Base-by-base conservation (phyloP, 2,329 filamentous ascomycete species). In the Fonsecaea multimorphosa region DNA sequence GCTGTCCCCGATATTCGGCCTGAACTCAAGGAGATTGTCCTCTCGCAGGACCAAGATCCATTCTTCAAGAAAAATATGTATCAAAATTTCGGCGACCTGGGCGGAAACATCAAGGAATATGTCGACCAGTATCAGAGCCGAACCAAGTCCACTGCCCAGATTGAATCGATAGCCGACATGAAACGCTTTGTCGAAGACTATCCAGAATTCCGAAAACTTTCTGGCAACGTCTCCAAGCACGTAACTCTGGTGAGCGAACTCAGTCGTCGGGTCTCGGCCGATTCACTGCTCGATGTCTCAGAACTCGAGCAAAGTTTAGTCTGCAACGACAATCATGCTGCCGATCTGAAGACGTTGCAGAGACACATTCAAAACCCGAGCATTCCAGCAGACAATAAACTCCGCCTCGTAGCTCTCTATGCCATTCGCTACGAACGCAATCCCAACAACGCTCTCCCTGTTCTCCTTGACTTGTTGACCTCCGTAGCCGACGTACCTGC, bases 11-110 rank as follows among this genome's bases (percentile, higher is more conserved):
- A 96, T 61, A 87, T 96, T 63, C 85, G 91, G 16, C 90, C 92
- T 0, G 94, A 97, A 76, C 83, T 97, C 61, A 93, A 90, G 74
- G 95, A 99, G 79, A 95, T 99, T 64, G 93, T 98, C 2, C 81
- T 99, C 38, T 96, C 94, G 1, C 93, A 95, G 78, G 95, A 99
- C 70, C 95, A 99, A 78, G 95, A 99, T 74, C 93, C 95, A 0
- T 99, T 99, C 80, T 99, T 99, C 82, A 97, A 90, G 79, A 97
- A 97, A 82, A 98, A 98, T 78, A 98, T 98, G 93, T 98, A 93
- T 72, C 86, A 97, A 73, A 98, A 98, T 76, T 99, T 98, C 77
- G 93, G 94, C 61, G 93, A 98, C 72, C 84, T 99, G 5, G 93
- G 95, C 11, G 91, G 94, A 46, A 97, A 96, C 72, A 97, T 97